Conservation (phyloP, 2,329 filamentous ascomycete genomes). For the Fusarium circinatum region DNA sequence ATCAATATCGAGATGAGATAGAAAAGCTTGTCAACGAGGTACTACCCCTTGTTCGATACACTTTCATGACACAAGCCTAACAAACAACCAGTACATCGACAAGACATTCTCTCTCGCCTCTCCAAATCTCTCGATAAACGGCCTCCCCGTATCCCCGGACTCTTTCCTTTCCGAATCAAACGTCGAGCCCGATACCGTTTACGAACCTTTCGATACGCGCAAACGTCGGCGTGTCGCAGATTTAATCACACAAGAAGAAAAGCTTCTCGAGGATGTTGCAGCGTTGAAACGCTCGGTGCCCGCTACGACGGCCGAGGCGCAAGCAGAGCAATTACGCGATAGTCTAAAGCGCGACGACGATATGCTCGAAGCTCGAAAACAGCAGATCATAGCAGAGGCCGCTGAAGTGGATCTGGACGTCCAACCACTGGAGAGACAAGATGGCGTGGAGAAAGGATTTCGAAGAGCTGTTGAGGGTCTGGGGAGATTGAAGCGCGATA, state of each 20-base stretch:
- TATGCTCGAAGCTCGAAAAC: conserved; percentile 48
- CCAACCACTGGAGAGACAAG: conserved; percentile 55
- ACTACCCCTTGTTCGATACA: neutral
- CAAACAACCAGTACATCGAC: conserved; percentile 60
- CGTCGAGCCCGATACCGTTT: conserved; percentile 48
- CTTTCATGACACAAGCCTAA: neutral
- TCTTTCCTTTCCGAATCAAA: conserved; percentile 49
- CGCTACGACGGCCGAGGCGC: conserved; percentile 53
- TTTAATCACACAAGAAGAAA: conserved; percentile 70
- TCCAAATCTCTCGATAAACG: conserved; percentile 72
- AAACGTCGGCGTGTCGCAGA: conserved; percentile 68
- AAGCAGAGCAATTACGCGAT: conserved; percentile 53
- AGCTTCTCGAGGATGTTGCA: conserved; percentile 71
- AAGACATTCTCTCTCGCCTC: conserved; percentile 68
- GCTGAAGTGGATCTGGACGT: conserved; percentile 44
- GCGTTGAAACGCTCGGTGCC: conserved; percentile 66
- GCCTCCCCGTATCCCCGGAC: conserved; percentile 59
- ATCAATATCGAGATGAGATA: conserved; percentile 67
- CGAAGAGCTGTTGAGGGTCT: conserved; percentile 60
- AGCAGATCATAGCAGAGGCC: conserved; percentile 26
- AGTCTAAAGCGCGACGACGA: conserved; percentile 60
- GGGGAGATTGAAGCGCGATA: conserved; percentile 64
- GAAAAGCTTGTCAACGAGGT: conserved; percentile 70
- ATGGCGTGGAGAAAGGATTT: conserved; percentile 58
- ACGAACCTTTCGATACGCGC: conserved; percentile 70